phyloP scores from a whole-genome alignment of 768 basidiomycete genomes.

The Suillus occidentalis region DNA sequence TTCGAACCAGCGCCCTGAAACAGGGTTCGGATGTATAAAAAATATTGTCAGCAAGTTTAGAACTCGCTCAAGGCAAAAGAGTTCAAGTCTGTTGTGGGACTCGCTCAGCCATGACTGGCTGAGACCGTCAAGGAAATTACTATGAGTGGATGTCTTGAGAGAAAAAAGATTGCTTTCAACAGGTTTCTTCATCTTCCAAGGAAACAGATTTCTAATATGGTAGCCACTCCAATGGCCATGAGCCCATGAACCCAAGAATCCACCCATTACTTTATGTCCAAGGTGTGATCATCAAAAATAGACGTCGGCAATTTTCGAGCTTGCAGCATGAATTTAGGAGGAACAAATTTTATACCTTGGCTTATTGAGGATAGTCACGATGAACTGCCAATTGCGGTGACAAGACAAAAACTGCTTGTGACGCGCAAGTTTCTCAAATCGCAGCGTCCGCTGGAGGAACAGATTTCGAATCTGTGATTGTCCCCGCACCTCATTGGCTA shows the following conservation, averaged over 20 bases:
- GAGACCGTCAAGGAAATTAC: neutral
- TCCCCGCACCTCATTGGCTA: too few species aligned
- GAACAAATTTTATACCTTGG: neutral
- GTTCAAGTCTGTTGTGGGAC: neutral
- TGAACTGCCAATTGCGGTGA: too few species aligned
- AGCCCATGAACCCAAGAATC: too few species aligned
- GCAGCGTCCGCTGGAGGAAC: neutral
- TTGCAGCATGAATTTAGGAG: neutral
- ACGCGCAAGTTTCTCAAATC: too few species aligned
- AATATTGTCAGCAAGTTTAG: neutral
- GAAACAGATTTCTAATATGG: too few species aligned
- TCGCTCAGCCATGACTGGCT: neutral
- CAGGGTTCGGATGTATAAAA: neutral
- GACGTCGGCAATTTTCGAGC: neutral
- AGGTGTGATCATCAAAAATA: neutral
- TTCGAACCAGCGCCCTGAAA: neutral
- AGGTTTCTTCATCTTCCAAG: too few species aligned
- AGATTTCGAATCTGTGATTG: neutral
- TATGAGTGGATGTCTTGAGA: neutral
- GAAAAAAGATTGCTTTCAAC: too few species aligned
- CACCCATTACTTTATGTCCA: neutral
- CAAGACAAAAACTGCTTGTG: too few species aligned
- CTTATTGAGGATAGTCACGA: too few species aligned
- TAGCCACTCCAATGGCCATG: too few species aligned
- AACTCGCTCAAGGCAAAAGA: neutral